phyloP scores from a whole-genome alignment of 75 land plant species.

The Picea sitchensis region DNA sequence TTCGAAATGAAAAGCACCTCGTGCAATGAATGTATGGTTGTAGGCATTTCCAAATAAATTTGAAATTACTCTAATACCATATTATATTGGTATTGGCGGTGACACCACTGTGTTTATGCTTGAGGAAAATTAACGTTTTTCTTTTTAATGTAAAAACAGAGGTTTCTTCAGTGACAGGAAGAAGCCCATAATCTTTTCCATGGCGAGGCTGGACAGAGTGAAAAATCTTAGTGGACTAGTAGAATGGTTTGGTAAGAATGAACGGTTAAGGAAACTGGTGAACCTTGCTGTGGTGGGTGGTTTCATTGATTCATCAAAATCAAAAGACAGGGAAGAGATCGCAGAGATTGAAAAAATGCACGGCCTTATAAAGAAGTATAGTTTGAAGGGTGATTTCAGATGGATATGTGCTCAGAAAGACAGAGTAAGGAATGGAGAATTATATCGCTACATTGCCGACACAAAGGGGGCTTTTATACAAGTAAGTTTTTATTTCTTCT shows the following conservation, averaged over 20 bases:
- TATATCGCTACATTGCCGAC: slow-evolving; percentile 91
- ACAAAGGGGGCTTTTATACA: slow-evolving; percentile 90
- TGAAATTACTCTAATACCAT: no score
- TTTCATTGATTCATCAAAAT: slow-evolving; percentile 73
- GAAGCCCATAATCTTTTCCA: slow-evolving; percentile 96
- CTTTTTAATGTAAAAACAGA: slow-evolving; percentile 28
- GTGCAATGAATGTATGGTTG: no score
- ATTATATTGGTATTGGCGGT: no score
- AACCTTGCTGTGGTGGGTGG: slow-evolving; percentile 92
- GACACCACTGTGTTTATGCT: no score
- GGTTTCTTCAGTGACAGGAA: slow-evolving; percentile 57
- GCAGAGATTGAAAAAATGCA: slow-evolving; percentile 88
- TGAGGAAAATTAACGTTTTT: no score
- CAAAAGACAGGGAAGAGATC: slow-evolving; percentile 93
- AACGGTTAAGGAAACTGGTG: slow-evolving; percentile 52
- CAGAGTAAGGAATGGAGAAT: slow-evolving; percentile 74
- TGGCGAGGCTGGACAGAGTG: slow-evolving; percentile 94
- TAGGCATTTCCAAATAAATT: no score
- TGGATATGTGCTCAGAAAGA: slow-evolving; percentile 94
- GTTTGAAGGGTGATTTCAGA: slow-evolving; percentile 64
- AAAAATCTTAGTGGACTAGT: slow-evolving; percentile 89
- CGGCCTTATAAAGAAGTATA: slow-evolving; percentile 56
- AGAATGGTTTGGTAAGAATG: slow-evolving; percentile 85
- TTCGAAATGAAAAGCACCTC: no score
- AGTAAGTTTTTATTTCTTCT: slow-evolving; percentile 11